Conservation (phyloP, 495 filamentous ascomycete genomes). For the Lophiostoma macrostomum region DNA sequence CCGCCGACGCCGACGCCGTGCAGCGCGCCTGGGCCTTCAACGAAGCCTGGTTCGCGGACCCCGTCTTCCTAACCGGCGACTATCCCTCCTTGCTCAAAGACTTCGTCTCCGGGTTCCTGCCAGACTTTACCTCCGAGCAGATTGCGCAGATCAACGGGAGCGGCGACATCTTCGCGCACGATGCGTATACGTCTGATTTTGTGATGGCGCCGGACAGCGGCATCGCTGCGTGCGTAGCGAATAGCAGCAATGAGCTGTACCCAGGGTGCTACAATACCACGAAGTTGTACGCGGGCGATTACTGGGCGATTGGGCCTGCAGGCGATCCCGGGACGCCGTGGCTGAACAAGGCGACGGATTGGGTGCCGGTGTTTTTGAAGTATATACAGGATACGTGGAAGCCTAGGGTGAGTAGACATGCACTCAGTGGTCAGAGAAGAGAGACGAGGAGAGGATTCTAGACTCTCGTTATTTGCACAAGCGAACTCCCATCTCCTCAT, state of each 20-base stretch:
- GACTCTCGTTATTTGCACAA: too few species aligned
- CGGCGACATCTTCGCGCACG: conserved; percentile 37
- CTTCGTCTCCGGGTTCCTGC: conserved; percentile 35
- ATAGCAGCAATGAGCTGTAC: conserved; percentile 31
- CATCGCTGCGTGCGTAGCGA: conserved; percentile 32
- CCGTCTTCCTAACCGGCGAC: conserved; percentile 37
- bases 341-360: conserved; percentile 39
- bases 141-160: conserved; percentile 36
- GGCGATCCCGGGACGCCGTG: conserved; percentile 33
- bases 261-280: conserved; percentile 35
- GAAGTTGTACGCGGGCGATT: conserved; percentile 35
- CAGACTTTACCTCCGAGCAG: conserved; percentile 31
- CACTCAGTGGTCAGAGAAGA: too few species aligned
- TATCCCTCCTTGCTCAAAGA: conserved; percentile 32
- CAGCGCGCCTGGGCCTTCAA: conserved; percentile 38
- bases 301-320: conserved; percentile 37
- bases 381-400: conserved; percentile 41
- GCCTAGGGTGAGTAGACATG: conserved; percentile 11
- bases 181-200: conserved; percentile 39
- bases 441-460: too few species aligned
- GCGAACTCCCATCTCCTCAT: too few species aligned
- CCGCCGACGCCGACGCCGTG: conserved; percentile 26
- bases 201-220: conserved; percentile 36
- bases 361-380: conserved; percentile 36
- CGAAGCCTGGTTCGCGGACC: conserved; percentile 39